A percentile compares a stretch with the other conserved stretches of the same genome.
Evolutionary conservation across 1,139 yeast genomes (phyloP).

Genomic region (Hyphopichia burtonii): DNA sequence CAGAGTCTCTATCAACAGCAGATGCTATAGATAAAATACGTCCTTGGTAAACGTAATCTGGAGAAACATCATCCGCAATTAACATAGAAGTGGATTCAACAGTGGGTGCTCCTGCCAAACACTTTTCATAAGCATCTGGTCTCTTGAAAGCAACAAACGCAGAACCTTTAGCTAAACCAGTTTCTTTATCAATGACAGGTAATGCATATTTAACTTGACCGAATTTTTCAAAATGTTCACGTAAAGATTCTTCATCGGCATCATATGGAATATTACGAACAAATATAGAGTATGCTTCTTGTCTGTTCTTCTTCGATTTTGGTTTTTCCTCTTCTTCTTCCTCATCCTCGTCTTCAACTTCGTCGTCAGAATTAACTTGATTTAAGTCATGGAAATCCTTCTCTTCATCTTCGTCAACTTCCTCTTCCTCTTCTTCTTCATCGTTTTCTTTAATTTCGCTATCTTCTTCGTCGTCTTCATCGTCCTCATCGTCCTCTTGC

Average conservation of each 20-base stretch:
- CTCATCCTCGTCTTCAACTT: constrained; percentile 26
- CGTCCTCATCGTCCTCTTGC: constrained; percentile 33
- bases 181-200: constrained; percentile 83
- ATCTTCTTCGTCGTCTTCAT: constrained; percentile 33
- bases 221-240: constrained; percentile 75
- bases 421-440: constrained; percentile 23
- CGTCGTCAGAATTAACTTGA: constrained; percentile 21
- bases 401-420: constrained; percentile 29
- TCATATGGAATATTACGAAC: constrained; percentile 94
- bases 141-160: constrained; percentile 87
- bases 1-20: constrained; percentile 88
- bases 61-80: constrained; percentile 88
- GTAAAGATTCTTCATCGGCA: constrained; percentile 76
- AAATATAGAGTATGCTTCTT: constrained; percentile 71
- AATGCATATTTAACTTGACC: constrained; percentile 91
- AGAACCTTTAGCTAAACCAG: constrained; percentile 89
- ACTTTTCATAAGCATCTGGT: constrained; percentile 61
- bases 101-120: constrained; percentile 77
- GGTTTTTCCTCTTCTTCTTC: constrained; percentile 29
- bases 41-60: constrained; percentile 89
- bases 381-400: constrained; percentile 22
- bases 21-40: constrained; percentile 81
- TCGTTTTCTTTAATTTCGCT: constrained; percentile 41
- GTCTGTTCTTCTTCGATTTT: constrained; percentile 52
- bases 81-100: constrained; percentile 75